Evolutionary conservation across 371 early-diverging fungal genomes (phyloP).

Genomic region (Syncephalis fuscata): DNA sequence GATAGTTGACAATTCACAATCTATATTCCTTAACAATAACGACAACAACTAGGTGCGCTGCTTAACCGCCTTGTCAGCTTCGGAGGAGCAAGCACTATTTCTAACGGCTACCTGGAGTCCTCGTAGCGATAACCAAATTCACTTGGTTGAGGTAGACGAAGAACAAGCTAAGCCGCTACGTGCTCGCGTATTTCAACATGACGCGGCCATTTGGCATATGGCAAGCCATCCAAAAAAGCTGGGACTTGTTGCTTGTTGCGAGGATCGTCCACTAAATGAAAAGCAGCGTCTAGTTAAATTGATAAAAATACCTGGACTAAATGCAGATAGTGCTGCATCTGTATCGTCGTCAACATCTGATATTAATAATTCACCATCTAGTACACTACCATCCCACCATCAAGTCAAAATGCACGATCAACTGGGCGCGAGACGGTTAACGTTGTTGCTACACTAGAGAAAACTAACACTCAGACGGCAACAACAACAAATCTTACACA

Average conservation of each 20-base stretch:
- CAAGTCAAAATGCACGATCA: too few relatives aligned
- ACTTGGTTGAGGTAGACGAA: conserved; percentile 11
- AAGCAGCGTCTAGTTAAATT: conserved; percentile 36
- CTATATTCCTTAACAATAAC: too few relatives aligned
- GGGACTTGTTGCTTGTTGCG: conserved; percentile 46
- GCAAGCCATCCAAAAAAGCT: conserved; percentile 39
- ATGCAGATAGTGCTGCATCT: too few relatives aligned
- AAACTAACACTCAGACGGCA: too few relatives aligned
- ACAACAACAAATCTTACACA: too few relatives aligned
- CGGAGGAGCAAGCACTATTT: conserved; percentile 48
- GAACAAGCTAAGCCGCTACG: conserved; percentile 1
- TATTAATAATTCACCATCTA: too few relatives aligned
- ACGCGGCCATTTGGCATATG: conserved; percentile 51
- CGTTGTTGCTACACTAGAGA: too few relatives aligned
- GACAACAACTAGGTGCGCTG: conserved; percentile 53
- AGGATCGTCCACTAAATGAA: conserved; percentile 52
- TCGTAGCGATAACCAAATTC: conserved; percentile 30
- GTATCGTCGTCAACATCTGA: too few relatives aligned
- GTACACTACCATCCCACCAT: too few relatives aligned
- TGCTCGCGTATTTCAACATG: conserved; percentile 11
- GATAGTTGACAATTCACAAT: too few relatives aligned
- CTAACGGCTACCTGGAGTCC: conserved; percentile 54
- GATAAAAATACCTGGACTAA: conserved; percentile 7
- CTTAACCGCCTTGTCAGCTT: conserved; percentile 38
- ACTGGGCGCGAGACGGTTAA: too few relatives aligned